Conservation (phyloP, 1,139 yeast species). For the Pichia sp. region DNA sequence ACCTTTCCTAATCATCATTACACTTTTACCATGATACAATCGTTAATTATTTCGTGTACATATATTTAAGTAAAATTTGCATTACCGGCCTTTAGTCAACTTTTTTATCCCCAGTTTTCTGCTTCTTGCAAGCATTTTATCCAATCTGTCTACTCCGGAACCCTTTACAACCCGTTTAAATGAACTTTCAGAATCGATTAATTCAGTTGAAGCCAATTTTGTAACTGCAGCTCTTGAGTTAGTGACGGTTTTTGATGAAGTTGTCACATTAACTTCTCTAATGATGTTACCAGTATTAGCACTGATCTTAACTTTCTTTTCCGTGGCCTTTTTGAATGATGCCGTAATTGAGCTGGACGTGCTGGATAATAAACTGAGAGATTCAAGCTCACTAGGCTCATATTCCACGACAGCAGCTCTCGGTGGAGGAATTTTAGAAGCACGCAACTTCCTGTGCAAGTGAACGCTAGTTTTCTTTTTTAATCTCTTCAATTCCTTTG, state of each 20-base stretch:
- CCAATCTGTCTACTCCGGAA: conserved; percentile 23
- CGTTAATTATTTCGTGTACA: no score
- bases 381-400: conserved; percentile 8
- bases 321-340: conserved; percentile 17
- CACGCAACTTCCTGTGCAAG: conserved; percentile 13
- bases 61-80: not conserved
- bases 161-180: conserved; percentile 13
- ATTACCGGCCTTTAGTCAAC: conserved; percentile 5
- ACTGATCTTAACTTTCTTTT: conserved; percentile 21
- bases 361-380: conserved; percentile 18
- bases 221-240: conserved; percentile 29
- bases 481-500: conserved; percentile 25
- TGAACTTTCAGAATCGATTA: not conserved
- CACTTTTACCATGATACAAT: not conserved
- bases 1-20: not conserved
- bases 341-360: conserved; percentile 22
- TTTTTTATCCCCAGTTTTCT: conserved; percentile 20
- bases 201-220: conserved; percentile 15
- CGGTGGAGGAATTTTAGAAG: conserved; percentile 1
- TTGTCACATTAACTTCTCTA: conserved; percentile 30
- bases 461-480: conserved; percentile 20
- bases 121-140: conserved; percentile 21
- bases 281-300: conserved; percentile 26
- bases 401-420: not conserved
- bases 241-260: conserved; percentile 23